Evolutionary conservation across 345 rosid species (phyloP), one percentile per base, ranked within the genome.

Genomic region (Odontarrhena argentea): DNA sequence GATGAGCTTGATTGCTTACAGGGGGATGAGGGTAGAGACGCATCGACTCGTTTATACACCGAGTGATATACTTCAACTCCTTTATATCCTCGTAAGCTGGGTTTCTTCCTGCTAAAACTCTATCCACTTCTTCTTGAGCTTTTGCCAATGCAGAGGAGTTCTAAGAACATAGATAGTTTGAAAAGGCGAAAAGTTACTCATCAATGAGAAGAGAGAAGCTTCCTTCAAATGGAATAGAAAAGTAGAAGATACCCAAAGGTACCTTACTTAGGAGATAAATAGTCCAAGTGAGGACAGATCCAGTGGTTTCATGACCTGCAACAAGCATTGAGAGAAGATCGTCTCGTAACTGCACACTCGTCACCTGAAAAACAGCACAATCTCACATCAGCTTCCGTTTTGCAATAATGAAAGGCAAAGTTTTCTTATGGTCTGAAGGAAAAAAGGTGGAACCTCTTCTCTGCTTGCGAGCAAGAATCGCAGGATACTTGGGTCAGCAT

Each of bases 11-110:
- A n/a, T 69, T 75, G 77, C 92, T 71, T 84, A 90, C 98, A 69
- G 96, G 98, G 73, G 98, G 98, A 75, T 93, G 98, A 36, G 98
- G 98, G 59, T 88, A 93, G 14, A 93, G 86, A 55, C 97, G 97
- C 79, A 93, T 57, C 14, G 98, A 93, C 84, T 93, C 96, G 7
- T 79, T 86, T 67, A 93, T 86, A 85, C 97, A 93, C 49, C 96
- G 82, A 34, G 83, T 89, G 68, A 90, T 47, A 74, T 80, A 93
- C 80, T 93, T 93, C 18, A 93, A 82, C 74, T 86, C 75, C 81
- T 84, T 90, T 51, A 86, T 79, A 63, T 90, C 96, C 34, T 88
- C 97, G 50, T 67, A 90, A 53, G 86, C 45, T 13, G 96, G 96
- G 64, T 61, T 80, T 74, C 86, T 83, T 68, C 97, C 98, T 5